These are phyloP conservation scores for Dictyostelium capitatum DNA, from an alignment of 78 protist species.

Conservation along the genomic window DNA sequence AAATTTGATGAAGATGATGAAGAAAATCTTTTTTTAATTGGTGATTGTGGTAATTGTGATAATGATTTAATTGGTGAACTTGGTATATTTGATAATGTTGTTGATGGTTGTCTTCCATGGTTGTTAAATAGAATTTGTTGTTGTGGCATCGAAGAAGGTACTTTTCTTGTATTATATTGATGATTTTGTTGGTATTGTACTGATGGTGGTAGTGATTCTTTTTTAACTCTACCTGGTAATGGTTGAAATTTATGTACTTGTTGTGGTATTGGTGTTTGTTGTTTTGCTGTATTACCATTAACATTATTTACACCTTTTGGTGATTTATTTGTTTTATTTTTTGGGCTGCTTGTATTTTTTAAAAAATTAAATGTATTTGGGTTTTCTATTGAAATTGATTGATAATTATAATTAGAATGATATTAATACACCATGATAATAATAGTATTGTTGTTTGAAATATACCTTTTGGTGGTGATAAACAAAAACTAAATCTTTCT, in stretches of 20 bases:
- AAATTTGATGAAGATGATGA: background rate
- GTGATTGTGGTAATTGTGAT: background rate
- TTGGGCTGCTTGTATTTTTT: conserved; percentile 6
- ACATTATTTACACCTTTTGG: background rate
- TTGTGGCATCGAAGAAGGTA: conserved; percentile 2
- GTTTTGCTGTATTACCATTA: background rate
- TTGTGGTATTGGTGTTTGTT: conserved; percentile 5
- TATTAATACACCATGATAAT: too few species aligned
- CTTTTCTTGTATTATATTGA: conserved; percentile 34
- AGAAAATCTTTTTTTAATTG: conserved; percentile 20
- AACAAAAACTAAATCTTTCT: conserved; percentile 71
- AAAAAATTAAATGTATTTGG: conserved; percentile 5
- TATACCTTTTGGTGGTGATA: conserved; percentile 78
- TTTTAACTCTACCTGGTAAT: background rate
- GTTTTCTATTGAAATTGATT: background rate
- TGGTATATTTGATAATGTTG: conserved; percentile 8
- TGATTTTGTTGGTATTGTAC: conserved; percentile 33
- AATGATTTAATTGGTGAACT: conserved; percentile 27
- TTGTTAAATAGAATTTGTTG: background rate
- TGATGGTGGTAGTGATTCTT: conserved; percentile 31
- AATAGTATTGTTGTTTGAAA: background rate
- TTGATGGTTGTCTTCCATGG: conserved; percentile 17
- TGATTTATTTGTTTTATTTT: conserved; percentile 14
- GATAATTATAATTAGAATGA: too few species aligned
- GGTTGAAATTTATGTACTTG: background rate